These are phyloP conservation scores for Olyra latifolia DNA, from an alignment of 176 grass and related monocot genomes.

Conservation along the genomic window DNA sequence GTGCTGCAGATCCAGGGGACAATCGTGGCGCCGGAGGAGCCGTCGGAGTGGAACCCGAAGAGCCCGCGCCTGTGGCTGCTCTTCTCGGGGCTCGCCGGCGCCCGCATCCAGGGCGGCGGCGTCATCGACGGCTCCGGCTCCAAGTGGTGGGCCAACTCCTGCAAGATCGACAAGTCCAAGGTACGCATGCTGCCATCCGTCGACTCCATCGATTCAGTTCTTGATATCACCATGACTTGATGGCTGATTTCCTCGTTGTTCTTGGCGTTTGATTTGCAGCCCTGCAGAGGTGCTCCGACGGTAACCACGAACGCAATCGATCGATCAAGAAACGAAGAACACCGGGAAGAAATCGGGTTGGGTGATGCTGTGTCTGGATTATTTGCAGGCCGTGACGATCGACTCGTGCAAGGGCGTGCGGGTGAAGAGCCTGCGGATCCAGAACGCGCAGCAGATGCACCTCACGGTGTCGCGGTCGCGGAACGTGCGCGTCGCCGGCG, in stretches of 20 bases:
- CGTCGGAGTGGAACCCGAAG: slow-evolving; percentile 63
- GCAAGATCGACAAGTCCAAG: slow-evolving; percentile 82
- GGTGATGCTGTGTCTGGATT: background rate
- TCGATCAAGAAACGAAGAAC: background rate
- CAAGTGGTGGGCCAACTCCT: slow-evolving; percentile 96
- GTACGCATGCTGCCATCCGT: background rate
- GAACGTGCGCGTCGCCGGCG: slow-evolving; percentile 44
- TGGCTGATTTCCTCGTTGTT: background rate
- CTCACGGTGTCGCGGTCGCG: slow-evolving; percentile 58
- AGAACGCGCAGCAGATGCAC: slow-evolving; percentile 96
- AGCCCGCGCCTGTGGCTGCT: slow-evolving; percentile 65
- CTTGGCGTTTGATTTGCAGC: slow-evolving; percentile 32
- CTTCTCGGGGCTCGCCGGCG: slow-evolving; percentile 64
- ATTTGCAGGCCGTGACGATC: slow-evolving; percentile 59
- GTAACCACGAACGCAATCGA: slow-evolving; percentile 16
- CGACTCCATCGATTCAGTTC: background rate
- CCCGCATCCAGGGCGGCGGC: slow-evolving; percentile 76
- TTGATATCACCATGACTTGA: background rate
- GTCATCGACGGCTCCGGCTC: slow-evolving; percentile 90
- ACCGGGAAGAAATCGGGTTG: background rate
- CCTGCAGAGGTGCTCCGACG: slow-evolving; percentile 76
- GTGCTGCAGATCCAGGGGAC: slow-evolving; percentile 67
- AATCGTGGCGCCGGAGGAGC: slow-evolving; percentile 82
- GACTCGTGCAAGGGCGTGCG: slow-evolving; percentile 62
- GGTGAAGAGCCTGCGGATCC: slow-evolving; percentile 53